These are phyloP conservation scores for Hypsizygus ulmarius DNA, from an alignment of 1,284 basidiomycete species.

Conservation along the genomic window DNA sequence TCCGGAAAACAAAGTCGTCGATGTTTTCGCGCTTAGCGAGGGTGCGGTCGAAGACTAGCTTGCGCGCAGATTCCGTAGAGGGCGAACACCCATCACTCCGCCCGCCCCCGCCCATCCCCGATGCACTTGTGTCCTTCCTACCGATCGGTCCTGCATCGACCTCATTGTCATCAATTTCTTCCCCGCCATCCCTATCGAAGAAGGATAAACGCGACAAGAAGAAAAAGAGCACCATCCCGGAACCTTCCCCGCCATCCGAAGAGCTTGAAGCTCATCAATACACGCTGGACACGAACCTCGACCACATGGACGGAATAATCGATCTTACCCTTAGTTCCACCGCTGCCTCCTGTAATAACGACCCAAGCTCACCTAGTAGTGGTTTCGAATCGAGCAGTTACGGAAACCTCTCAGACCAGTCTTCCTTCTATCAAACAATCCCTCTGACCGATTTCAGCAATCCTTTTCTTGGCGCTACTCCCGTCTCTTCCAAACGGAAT, in stretches of 20 bases:
- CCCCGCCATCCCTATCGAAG: conserved; percentile 16
- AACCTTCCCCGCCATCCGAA: conserved; percentile 29
- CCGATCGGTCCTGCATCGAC: conserved; percentile 6
- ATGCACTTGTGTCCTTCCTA: conserved; percentile 15
- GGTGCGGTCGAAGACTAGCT: conserved; percentile 28
- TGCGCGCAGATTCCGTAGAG: conserved; percentile 25
- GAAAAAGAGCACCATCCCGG: conserved; percentile 21
- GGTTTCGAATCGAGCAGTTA: conserved; percentile 30
- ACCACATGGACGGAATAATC: conserved; percentile 84
- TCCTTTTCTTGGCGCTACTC: conserved; percentile 39
- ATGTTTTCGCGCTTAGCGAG: conserved; percentile 31
- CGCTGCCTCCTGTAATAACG: conserved; percentile 17
- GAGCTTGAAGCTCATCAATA: conserved; percentile 29
- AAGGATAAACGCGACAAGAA: conserved; percentile 25
- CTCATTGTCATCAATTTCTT: conserved; percentile 10
- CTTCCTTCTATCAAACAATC: conserved; percentile 27
- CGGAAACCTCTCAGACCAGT: conserved; percentile 29
- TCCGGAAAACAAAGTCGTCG: conserved; percentile 37
- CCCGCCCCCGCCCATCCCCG: conserved; percentile 28
- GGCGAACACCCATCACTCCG: conserved; percentile 30
- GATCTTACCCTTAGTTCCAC: conserved; percentile 40
- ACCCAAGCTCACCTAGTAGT: conserved; percentile 41
- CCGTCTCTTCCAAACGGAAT: conserved; percentile 23
- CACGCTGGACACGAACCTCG: conserved; percentile 75
- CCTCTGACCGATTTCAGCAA: conserved; percentile 39